phyloP scores from a whole-genome alignment of 192 early-diverging fungal species.

The Globomyces pollinis-pini region DNA sequence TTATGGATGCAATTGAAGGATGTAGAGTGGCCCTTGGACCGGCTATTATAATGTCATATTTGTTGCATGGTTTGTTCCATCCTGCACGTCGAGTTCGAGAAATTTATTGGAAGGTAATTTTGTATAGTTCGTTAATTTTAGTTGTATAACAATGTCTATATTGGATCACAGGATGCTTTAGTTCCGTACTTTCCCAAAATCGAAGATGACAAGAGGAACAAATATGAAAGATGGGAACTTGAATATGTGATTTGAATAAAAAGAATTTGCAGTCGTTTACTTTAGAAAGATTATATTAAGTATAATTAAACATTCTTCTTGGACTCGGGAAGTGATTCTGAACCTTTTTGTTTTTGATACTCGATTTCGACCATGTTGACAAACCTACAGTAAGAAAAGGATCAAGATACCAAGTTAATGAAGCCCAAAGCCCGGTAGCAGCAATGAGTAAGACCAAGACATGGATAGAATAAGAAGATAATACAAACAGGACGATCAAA shows the following conservation, averaged over 20 bases:
- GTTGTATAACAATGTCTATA: constrained; percentile 95
- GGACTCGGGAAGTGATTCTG: no score
- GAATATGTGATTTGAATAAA: constrained; percentile 25
- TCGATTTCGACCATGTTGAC: no score
- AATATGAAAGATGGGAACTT: constrained; percentile 75
- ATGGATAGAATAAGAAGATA: no score
- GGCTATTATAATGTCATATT: constrained; percentile 72
- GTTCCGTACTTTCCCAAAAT: constrained; percentile 89
- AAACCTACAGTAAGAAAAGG: no score
- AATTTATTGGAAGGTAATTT: constrained; percentile 96
- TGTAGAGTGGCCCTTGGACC: constrained; percentile 86
- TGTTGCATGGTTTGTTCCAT: constrained; percentile 93
- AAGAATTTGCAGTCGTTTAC: not conserved
- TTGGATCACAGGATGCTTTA: constrained; percentile 81
- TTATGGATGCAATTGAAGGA: constrained; percentile 95
- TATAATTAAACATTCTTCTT: no score
- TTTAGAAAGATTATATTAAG: no score
- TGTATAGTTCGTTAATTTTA: no score
- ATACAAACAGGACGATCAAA: no score
- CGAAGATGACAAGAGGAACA: constrained; percentile 70
- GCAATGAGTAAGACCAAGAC: no score
- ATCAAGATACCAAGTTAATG: no score
- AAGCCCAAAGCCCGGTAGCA: no score
- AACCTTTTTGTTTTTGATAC: no score
- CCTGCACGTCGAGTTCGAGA: constrained; percentile 91